Base-by-base conservation (phyloP, 345 rosid genomes). In the Boechera stricta region DNA sequence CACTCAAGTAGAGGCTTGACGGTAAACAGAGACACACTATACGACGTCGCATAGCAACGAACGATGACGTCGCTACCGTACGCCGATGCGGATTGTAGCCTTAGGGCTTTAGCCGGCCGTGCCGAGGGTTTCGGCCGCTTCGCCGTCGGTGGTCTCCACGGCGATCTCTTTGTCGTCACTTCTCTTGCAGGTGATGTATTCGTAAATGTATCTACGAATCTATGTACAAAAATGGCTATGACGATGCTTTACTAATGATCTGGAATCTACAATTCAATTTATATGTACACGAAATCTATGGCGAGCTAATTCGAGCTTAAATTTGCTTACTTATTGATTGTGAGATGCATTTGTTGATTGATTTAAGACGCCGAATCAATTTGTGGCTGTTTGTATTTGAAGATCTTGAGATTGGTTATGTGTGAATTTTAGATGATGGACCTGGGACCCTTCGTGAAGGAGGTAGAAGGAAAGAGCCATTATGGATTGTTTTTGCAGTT, bases 401-500 rank as follows among this genome's bases (percentile, higher is more conserved):
- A 57, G 51, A 39, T 73, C 10, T 39, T 28, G 45, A 52, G 70
- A 64, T 35, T 56, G 49, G 11, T 56, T 61, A 61, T 69, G 52
- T 65, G 31, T 39, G 69, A 16, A 16, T 5, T 64, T 76, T 64
- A 94, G 98, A 91, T 77, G 94, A 94, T 58, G 99, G 94, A 45
- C 94, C 92, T 11, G 96, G 94, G 75, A 81, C 91, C 2, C 96
- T 90, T 47, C 88, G 97, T 0, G 90, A 88, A 41, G 98, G 90
- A 59, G 94, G 98, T 62, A 71, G 94, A 42, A 84, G 76, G 55
- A 84, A 83, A 64, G 97, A 87, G 81, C 94, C 97, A 0, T 82
- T 86, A 7, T 95, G 97, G 99, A 92, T 95, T 57, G 91, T 90
- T 32, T 95, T 95, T 68, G 83, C 85, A 16, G 82, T 89, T 32